Conservation (phyloP, 257 asterid species). For the Rhazya stricta region DNA sequence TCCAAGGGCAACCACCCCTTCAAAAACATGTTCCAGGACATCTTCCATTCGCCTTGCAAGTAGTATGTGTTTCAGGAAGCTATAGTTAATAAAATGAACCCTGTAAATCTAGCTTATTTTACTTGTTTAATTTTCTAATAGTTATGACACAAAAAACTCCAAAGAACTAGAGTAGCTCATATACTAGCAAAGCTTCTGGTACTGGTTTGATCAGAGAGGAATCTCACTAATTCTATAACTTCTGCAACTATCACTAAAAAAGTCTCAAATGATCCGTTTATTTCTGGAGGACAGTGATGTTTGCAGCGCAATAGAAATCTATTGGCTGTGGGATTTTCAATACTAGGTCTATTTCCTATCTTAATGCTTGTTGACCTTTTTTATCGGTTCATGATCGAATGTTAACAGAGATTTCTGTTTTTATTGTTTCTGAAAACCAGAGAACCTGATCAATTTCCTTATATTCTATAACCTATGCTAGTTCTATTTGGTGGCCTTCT, state of each 20-base stretch:
- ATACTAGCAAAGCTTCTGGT: neutral
- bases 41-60: conserved; percentile 93
- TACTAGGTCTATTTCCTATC: neutral
- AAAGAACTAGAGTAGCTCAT: neutral
- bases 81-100: conserved; percentile 5
- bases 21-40: conserved; percentile 92
- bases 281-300: neutral
- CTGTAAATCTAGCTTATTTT: neutral
- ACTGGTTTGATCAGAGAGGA: too few species aligned
- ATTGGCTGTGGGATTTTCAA: neutral
- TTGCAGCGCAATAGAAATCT: neutral
- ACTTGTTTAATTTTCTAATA: too few species aligned
- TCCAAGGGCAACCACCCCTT: conserved; percentile 97
- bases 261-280: neutral
- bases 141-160: too few species aligned
- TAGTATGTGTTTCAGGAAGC: conserved; percentile 49
- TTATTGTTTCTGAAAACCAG: neutral
- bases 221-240: too few species aligned
- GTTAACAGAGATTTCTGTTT: neutral
- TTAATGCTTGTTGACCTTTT: neutral
- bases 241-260: neutral
- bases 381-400: neutral
- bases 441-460: neutral
- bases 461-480: neutral
- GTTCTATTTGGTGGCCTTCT: neutral